A percentile compares a stretch with the other conserved stretches of the same genome.
Evolutionary conservation across 1,139 yeast species (phyloP).

Genomic region (Kodamaea arcana): DNA sequence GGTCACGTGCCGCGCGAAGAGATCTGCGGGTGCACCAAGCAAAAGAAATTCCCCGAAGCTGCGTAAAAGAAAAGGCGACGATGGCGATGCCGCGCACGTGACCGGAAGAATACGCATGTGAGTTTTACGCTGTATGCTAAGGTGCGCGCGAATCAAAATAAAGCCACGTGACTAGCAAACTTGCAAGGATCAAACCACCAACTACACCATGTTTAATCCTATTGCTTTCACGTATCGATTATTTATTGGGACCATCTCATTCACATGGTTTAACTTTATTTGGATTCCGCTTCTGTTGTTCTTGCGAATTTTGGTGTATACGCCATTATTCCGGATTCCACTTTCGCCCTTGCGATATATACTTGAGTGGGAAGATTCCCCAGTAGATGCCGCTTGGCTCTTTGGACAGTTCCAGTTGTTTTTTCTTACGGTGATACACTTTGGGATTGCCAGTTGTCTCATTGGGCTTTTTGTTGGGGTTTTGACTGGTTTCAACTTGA

Average conservation of each 20-base stretch:
- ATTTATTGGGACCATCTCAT: slow-evolving; percentile 2
- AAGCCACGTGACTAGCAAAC: no score
- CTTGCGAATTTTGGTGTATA: slow-evolving; percentile 11
- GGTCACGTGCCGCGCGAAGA: no score
- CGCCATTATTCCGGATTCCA: slow-evolving; percentile 13
- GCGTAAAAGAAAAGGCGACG: no score
- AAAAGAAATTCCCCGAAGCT: no score
- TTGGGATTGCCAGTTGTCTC: slow-evolving; percentile 10
- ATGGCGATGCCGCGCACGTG: no score
- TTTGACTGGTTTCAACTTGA: slow-evolving; percentile 9
- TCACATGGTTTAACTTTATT: slow-evolving; percentile 7
- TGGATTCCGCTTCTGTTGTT: slow-evolving; percentile 10
- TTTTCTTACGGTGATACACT: slow-evolving; percentile 9
- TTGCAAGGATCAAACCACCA: no score
- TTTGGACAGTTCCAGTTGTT: slow-evolving; percentile 11
- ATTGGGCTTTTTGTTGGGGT: slow-evolving; percentile 12
- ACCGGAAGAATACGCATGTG: no score
- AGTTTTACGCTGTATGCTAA: no score
- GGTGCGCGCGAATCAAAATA: no score
- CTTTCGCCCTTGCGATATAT: slow-evolving; percentile 12
- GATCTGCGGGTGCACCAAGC: no score
- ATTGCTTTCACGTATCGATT: slow-evolving; percentile 3
- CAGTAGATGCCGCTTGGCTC: slow-evolving; percentile 10
- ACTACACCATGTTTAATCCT: slow-evolving; percentile 8
- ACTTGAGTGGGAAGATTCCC: slow-evolving; percentile 10